Conservation (phyloP, 768 basidiomycete genomes). For the Suillus brevipes region DNA sequence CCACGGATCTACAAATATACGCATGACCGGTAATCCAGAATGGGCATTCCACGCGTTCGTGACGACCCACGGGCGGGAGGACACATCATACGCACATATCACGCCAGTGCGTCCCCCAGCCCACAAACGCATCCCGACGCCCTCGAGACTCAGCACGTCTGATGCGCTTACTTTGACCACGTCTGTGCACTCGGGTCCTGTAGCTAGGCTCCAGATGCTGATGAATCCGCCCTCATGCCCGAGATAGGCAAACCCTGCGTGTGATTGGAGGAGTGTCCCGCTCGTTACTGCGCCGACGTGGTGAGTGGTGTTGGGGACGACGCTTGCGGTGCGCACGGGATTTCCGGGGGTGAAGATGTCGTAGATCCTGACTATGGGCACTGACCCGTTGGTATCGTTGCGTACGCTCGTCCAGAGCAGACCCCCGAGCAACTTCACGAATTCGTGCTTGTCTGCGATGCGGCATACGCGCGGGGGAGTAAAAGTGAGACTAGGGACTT, state of each 20-base stretch:
- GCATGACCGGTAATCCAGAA: slow-evolving; percentile 59
- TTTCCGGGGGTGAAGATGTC: slow-evolving; percentile 67
- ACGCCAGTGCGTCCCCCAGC: slow-evolving; percentile 80
- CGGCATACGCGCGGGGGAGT: slow-evolving; percentile 61
- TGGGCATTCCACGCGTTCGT: slow-evolving; percentile 91
- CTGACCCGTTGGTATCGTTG: slow-evolving; percentile 46
- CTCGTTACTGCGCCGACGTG: slow-evolving; percentile 82
- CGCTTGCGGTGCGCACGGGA: slow-evolving; percentile 45
- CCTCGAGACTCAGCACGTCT: slow-evolving; percentile 81
- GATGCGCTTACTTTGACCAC: slow-evolving; percentile 79
- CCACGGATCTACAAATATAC: slow-evolving; percentile 68
- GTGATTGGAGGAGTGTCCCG: slow-evolving; percentile 71
- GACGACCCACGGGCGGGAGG: slow-evolving; percentile 74
- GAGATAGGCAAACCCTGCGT: slow-evolving; percentile 69
- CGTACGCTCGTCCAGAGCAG: slow-evolving; percentile 82
- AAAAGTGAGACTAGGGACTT: slow-evolving; percentile 45
- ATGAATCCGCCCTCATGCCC: slow-evolving; percentile 92
- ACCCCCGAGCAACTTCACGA: slow-evolving; percentile 69
- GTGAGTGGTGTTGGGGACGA: slow-evolving; percentile 50
- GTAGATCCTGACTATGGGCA: slow-evolving; percentile 80
- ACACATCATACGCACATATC: slow-evolving; percentile 80
- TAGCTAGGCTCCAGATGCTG: slow-evolving; percentile 71
- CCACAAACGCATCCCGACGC: slow-evolving; percentile 85
- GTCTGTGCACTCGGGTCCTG: slow-evolving; percentile 63
- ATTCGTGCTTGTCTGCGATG: slow-evolving; percentile 80